Evolutionary conservation across 2,329 filamentous ascomycete species (phyloP), one percentile per base, ranked within the genome.

Genomic region (Colletotrichum sp.): DNA sequence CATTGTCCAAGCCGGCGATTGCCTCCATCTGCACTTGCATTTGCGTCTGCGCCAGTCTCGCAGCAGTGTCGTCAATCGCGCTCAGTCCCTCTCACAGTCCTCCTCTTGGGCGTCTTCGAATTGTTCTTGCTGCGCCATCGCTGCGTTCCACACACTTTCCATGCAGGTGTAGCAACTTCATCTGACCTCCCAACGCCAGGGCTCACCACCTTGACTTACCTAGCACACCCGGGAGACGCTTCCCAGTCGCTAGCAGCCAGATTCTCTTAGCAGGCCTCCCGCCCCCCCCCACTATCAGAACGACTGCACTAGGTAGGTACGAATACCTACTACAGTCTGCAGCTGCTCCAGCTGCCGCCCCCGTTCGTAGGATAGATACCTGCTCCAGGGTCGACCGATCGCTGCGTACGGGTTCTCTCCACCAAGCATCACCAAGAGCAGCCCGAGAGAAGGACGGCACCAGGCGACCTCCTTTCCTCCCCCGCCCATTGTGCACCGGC

Each of bases 131-230:
- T 59, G 63, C 52, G 32, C 65, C 65, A 49, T 21, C 49, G 62
- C 34, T 28, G 44, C 28, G 59, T 71, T 75, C 67, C 68, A 75
- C 66, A 59, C 34, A 49, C 69, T 75, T 75, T 71, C 72, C 30
- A 59, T 66, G 59, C 57, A 73, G 36, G 24, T 68, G 55, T 67
- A 60, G 69, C 69, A 75, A 75, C 52, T 75, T 75, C 62, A 68
- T 75, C 72, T 63, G 72, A 75, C 72, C 72, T 67, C 15, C 44
- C 18, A 68, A 75, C 69, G 69, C 72, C 66, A 72, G 62, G 55
- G 39, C 72, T 72, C 55, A 39, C 44, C 39, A 55, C 36, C 66
- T 39, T 72, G 28, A 65, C 64, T 69, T 30, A 60, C 10, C 44
- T 52, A 52, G 44, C 44, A 34, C 52, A 39, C 52, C 52, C 18